Conservation (phyloP, 2,329 filamentous ascomycete species). For the Talaromyces sp. region DNA sequence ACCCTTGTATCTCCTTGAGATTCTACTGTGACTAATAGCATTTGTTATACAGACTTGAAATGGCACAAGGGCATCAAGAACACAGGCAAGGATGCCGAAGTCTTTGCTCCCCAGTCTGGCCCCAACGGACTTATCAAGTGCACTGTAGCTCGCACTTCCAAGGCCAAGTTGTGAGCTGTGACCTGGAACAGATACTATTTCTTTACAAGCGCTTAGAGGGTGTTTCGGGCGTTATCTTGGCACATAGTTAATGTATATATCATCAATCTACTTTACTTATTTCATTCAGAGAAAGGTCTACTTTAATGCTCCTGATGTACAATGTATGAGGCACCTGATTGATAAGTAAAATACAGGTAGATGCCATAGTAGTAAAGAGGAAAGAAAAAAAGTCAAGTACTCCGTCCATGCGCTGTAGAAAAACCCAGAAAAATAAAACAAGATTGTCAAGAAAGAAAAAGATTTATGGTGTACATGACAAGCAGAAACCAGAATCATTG, state of each 20-base stretch:
- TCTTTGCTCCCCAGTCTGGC: conserved; percentile 87
- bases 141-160: conserved; percentile 58
- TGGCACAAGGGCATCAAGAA: conserved; percentile 97
- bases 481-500: conserved; percentile 15
- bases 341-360: background rate
- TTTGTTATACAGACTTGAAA: conserved; percentile 65
- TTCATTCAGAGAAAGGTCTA: background rate
- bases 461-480: conserved; percentile 8
- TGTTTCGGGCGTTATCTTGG: conserved; percentile 1
- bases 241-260: conserved; percentile 5
- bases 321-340: conserved; percentile 6
- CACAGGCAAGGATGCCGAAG: conserved; percentile 90
- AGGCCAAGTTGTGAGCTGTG: conserved; percentile 36
- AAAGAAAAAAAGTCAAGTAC: conserved; percentile 27
- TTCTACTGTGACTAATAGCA: background rate
- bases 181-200: conserved; percentile 14
- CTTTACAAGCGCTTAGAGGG: conserved; percentile 4
- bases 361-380: conserved; percentile 9
- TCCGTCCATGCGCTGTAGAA: conserved; percentile 42
- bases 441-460: conserved; percentile 11
- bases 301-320: conserved; percentile 15
- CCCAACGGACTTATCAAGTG: conserved; percentile 96
- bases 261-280: background rate
- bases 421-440: conserved; percentile 24
- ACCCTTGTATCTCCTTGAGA: background rate